Evolutionary conservation across 331 rosid genomes (phyloP), one percentile per base, ranked within the genome.

Genomic region (Saraca asoca): DNA sequence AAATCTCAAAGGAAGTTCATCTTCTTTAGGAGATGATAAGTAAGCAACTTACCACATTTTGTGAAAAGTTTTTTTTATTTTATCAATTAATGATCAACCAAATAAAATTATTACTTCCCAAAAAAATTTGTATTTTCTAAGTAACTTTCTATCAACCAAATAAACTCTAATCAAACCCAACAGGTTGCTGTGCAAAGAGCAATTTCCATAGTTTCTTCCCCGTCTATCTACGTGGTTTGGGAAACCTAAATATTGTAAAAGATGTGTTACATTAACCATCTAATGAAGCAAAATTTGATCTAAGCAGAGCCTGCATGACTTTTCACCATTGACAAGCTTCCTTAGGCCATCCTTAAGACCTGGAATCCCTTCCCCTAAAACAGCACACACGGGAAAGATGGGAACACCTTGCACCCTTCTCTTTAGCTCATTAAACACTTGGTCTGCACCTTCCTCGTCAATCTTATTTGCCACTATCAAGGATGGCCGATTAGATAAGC

Each of bases 381-480:
- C 79, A 51, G 98, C 98, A 66, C 95, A 90, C 1, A 90, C 94
- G 1, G 87, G 96, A 84, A 79, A 90, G 10, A 93, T 80, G 38
- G 87, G 86, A 70, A 85, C 92, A 51, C 83, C 86, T 12, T 80
- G 73, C 45, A 88, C 87, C 81, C 95, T 71, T 18, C 76, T 83
- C 86, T 83, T 79, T 63, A 93, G 73, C 75, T 88, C 96, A 60
- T 78, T 77, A 31, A 72, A 90, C 49, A 86, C 92, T 66, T 56
- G 69, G 24, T 76, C 86, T 11, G 96, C 82, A 58, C 98, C 98
- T 20, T 88, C 86, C 82, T 90, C 97, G 7, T 93, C 98, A 56
- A 83, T 88, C 78, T 93, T 93, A 75, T 93, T 93, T 64, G 95
- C 97, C 51, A 93, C 84, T 45, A 93, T 80, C 73, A 93, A 75